These are phyloP conservation scores for Hypholoma sublateritium DNA, from an alignment of 768 basidiomycete species.

Conservation along the genomic window DNA sequence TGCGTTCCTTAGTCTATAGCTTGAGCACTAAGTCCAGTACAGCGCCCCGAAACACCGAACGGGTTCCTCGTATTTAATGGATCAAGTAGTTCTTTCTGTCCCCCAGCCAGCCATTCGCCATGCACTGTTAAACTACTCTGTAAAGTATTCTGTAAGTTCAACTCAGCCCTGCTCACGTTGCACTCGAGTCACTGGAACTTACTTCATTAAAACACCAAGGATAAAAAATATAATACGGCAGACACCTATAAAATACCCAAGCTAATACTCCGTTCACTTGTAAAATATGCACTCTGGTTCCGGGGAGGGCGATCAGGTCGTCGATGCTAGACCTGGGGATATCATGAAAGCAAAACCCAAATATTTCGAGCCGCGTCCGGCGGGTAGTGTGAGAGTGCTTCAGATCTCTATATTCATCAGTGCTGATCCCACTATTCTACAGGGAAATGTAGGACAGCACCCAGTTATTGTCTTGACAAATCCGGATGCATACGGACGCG, in stretches of 20 bases:
- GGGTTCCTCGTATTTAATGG: too few species aligned
- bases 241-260: not conserved
- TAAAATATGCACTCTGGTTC: not conserved
- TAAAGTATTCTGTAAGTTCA: too few species aligned
- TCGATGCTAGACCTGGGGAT: slow-evolving; percentile 7
- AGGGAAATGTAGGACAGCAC: slow-evolving; percentile 16
- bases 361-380: slow-evolving; percentile 13
- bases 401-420: not conserved
- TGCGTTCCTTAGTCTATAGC: too few species aligned
- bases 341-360: slow-evolving; percentile 19
- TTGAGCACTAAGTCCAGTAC: too few species aligned
- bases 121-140: too few species aligned
- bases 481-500: slow-evolving; percentile 11
- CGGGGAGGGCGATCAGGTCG: not conserved
- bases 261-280: not conserved
- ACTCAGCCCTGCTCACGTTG: too few species aligned
- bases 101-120: too few species aligned
- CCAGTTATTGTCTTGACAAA: slow-evolving; percentile 15
- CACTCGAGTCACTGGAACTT: too few species aligned
- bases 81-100: too few species aligned
- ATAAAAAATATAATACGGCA: too few species aligned
- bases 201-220: too few species aligned
- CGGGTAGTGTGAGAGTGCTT: slow-evolving; percentile 6
- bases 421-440: not conserved
- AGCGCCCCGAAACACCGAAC: too few species aligned